phyloP scores from a whole-genome alignment of 2,329 filamentous ascomycete species.

The Alternaria sp. region DNA sequence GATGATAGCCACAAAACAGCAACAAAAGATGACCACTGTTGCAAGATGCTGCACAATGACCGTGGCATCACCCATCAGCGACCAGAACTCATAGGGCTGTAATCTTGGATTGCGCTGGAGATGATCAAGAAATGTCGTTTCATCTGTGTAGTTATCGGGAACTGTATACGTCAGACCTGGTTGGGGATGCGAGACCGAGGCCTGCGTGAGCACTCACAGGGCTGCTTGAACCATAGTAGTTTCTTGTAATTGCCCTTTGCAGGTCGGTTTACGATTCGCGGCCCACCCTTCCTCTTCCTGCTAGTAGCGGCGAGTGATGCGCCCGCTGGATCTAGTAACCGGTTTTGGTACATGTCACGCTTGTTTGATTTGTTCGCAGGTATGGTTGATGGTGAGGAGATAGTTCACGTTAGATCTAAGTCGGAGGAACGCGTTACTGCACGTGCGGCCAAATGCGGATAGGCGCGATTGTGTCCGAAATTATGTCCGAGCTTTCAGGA shows the following conservation, averaged over 20 bases:
- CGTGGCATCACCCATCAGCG: constrained; percentile 89
- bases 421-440: not conserved
- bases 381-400: not conserved
- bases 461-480: constrained; percentile 1
- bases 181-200: not conserved
- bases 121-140: constrained; percentile 94
- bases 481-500: not conserved
- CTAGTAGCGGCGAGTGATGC: constrained; percentile 15
- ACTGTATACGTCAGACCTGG: constrained; percentile 57
- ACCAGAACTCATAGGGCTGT: constrained; percentile 98
- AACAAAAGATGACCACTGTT: constrained; percentile 91
- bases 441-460: not conserved
- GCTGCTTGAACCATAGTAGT: constrained; percentile 96
- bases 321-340: constrained; percentile 19
- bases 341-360: constrained; percentile 17
- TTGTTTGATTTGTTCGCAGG: not conserved
- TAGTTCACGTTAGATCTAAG: not conserved
- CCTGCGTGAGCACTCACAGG: constrained; percentile 63
- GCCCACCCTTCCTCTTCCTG: constrained; percentile 58
- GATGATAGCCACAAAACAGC: constrained; percentile 90
- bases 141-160: constrained; percentile 98
- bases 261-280: constrained; percentile 69
- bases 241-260: constrained; percentile 88
- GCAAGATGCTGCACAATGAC: constrained; percentile 97
- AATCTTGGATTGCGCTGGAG: constrained; percentile 92